Evolutionary conservation across 352 stramenopile species (phyloP).

Genomic region (Phytophthora kernoviae): DNA sequence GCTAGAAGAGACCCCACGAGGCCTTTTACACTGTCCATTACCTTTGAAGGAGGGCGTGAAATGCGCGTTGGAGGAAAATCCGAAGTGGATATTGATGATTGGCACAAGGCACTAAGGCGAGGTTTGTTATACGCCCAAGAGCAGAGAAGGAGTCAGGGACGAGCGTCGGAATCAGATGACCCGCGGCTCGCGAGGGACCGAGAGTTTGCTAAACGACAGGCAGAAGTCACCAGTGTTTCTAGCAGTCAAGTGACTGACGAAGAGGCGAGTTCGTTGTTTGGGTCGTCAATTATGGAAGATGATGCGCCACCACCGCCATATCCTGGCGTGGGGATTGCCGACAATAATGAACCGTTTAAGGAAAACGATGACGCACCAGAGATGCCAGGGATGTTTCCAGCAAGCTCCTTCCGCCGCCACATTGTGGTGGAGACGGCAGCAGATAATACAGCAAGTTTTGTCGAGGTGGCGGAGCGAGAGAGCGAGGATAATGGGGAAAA

Average conservation of each 20-base stretch:
- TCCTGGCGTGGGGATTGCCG: constrained; percentile 16
- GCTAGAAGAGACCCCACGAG: constrained; percentile 59
- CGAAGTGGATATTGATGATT: constrained; percentile 73
- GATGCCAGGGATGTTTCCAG: constrained; percentile 36
- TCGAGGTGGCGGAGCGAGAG: constrained; percentile 56
- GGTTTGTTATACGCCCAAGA: constrained; percentile 47
- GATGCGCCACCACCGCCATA: constrained; percentile 27
- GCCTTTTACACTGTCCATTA: constrained; percentile 64
- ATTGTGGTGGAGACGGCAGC: constrained; percentile 67
- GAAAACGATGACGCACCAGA: constrained; percentile 33
- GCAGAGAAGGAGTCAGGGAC: constrained; percentile 28
- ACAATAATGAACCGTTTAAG: constrained; percentile 27
- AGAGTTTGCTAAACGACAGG: constrained; percentile 40
- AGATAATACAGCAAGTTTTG: constrained; percentile 66
- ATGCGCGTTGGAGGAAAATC: constrained; percentile 67
- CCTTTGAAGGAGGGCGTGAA: constrained; percentile 67
- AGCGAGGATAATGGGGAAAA: constrained; percentile 43
- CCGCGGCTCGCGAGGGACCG: constrained; percentile 26
- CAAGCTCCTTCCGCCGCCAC: constrained; percentile 59
- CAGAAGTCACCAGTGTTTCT: constrained; percentile 9
- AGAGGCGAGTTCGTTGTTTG: constrained; percentile 37
- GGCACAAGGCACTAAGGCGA: constrained; percentile 63
- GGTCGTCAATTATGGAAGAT: constrained; percentile 14
- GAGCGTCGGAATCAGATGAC: constrained; percentile 28
- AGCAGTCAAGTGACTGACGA: constrained; percentile 29